Evolutionary conservation across 345 rosid species (phyloP).

Genomic region (Viola odorata): DNA sequence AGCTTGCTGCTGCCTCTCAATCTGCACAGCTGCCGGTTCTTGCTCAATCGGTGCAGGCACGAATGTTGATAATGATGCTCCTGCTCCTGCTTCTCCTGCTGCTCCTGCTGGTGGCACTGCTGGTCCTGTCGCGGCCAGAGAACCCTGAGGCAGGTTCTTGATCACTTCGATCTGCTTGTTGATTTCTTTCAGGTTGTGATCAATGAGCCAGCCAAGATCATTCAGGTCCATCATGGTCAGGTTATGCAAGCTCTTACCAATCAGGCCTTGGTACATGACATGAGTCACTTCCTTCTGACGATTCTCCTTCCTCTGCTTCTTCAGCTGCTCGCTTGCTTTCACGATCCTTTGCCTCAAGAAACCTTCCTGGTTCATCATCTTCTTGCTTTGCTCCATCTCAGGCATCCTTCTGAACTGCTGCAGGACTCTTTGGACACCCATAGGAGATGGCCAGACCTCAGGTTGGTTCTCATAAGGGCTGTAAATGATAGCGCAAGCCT

Average conservation of each 20-base stretch:
- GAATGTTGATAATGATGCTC: not conserved
- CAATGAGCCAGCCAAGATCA: constrained; percentile 33
- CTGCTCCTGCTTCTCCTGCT: not conserved
- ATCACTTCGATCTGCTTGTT: not conserved
- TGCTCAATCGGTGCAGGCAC: not conserved
- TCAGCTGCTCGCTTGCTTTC: constrained; percentile 29
- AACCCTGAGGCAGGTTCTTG: not conserved
- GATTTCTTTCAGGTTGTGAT: constrained; percentile 24
- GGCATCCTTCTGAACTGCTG: constrained; percentile 33
- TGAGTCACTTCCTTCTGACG: constrained; percentile 32
- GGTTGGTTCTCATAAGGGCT: constrained; percentile 31
- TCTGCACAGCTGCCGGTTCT: not conserved
- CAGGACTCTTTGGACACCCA: constrained; percentile 27
- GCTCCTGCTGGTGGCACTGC: too few relatives aligned
- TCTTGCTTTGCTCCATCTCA: constrained; percentile 40
- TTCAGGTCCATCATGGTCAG: constrained; percentile 33
- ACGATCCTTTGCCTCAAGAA: constrained; percentile 34
- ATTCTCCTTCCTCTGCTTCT: constrained; percentile 35
- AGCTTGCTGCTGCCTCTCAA: not conserved
- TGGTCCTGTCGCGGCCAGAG: not conserved
- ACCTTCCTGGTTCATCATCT: constrained; percentile 41
- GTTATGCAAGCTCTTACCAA: constrained; percentile 6
- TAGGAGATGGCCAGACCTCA: constrained; percentile 46
- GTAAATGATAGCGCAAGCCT: constrained; percentile 40
- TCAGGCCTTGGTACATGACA: constrained; percentile 26